phyloP scores from a whole-genome alignment of 2,329 filamentous ascomycete species.

The Dryadomyces quercus-mongolicae region DNA sequence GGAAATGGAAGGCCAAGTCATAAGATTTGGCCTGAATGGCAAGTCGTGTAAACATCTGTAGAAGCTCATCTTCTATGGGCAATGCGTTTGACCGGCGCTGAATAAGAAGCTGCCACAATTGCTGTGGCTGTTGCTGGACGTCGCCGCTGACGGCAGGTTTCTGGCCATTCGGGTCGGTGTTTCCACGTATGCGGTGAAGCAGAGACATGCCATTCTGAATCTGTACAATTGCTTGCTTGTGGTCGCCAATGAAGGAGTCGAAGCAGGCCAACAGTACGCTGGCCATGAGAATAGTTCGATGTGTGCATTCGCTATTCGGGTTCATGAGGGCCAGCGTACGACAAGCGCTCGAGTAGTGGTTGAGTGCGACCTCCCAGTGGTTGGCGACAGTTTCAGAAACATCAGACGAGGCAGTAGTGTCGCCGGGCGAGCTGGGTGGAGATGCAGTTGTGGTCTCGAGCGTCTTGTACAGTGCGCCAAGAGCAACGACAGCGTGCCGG shows the following conservation, averaged over 20 bases:
- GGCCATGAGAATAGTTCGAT: constrained; percentile 46
- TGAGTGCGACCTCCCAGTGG: constrained; percentile 49
- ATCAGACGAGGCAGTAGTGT: constrained; percentile 7
- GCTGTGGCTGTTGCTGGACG: neutral
- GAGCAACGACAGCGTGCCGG: constrained; percentile 51
- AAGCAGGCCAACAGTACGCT: constrained; percentile 56
- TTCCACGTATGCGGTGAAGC: constrained; percentile 39
- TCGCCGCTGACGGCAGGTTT: neutral
- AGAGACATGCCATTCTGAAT: constrained; percentile 46
- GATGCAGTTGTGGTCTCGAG: constrained; percentile 45
- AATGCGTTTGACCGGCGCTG: neutral
- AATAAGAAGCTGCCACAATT: neutral
- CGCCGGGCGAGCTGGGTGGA: constrained; percentile 32
- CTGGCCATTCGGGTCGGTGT: constrained; percentile 18
- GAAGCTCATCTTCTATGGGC: constrained; percentile 40
- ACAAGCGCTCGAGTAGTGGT: constrained; percentile 45
- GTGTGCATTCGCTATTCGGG: constrained; percentile 24
- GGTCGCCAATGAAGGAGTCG: constrained; percentile 53
- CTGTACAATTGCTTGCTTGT: constrained; percentile 47
- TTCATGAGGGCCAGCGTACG: constrained; percentile 34
- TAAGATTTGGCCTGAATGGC: constrained; percentile 56
- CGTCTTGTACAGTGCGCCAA: constrained; percentile 56
- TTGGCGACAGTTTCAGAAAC: constrained; percentile 12
- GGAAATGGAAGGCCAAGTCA: constrained; percentile 57
- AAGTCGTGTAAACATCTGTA: constrained; percentile 50